Evolutionary conservation across 163 green algal genomes (phyloP).

Genomic region (Chlorella variabilis): DNA sequence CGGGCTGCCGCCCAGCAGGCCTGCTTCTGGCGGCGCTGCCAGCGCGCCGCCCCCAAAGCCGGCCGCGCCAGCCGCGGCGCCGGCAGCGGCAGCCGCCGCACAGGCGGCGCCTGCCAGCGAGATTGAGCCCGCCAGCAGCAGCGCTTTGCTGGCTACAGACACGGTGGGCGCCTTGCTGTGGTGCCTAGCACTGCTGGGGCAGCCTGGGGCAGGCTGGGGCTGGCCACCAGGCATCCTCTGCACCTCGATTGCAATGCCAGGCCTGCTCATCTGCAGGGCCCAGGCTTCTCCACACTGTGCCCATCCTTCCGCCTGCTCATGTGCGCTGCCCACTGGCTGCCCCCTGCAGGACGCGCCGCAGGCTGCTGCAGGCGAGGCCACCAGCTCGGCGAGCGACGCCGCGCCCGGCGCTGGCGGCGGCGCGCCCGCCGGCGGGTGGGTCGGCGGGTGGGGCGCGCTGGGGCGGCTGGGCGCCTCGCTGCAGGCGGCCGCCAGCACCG

Average conservation of each 20-base stretch:
- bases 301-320: too few relatives aligned
- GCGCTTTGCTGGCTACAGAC: neutral
- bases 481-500: constrained; percentile 12
- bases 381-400: neutral
- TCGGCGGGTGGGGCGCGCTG: constrained; percentile 33
- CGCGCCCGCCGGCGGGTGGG: neutral
- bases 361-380: neutral
- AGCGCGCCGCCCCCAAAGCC: too few relatives aligned
- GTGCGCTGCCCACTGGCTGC: neutral
- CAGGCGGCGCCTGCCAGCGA: neutral
- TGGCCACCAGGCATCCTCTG: too few relatives aligned
- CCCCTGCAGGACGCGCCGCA: neutral
- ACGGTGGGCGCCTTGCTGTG: too few relatives aligned
- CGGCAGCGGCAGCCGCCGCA: neutral
- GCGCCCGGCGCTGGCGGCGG: neutral
- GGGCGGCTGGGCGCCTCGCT: constrained; percentile 3
- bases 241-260: too few relatives aligned
- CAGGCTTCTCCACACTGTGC: too few relatives aligned
- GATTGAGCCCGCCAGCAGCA: neutral
- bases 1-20: too few relatives aligned
- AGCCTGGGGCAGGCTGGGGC: too few relatives aligned
- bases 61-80: neutral
- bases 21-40: too few relatives aligned
- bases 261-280: too few relatives aligned
- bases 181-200: too few relatives aligned